Base-by-base conservation (phyloP, 768 basidiomycete species). In the Phylloporus sp. region DNA sequence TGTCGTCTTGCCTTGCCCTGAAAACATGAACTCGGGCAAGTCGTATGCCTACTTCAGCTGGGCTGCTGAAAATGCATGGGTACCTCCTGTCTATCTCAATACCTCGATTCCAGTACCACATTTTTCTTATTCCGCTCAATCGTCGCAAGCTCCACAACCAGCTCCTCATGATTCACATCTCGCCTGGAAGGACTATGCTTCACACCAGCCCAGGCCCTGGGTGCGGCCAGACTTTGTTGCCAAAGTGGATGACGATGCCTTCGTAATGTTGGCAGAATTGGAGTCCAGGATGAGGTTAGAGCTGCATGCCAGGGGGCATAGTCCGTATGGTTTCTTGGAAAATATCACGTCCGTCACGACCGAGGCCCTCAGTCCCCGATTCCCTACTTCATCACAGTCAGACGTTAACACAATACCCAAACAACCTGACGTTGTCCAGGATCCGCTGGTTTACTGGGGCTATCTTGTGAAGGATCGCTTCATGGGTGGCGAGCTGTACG, bases 1-100 rank as follows among this genome's bases (percentile, higher is more conserved):
- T 48, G 71, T 92, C 52, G 75, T 94, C 38, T 75, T 96, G 35
- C 87, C 90, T 22, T 81, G 84, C 35, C 60, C 78, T 9, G 95
- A 98, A 70, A 96, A 97, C 66, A 97, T 98, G 95, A 97, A 98
- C 67, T 71, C 78, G 38, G 95, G 95, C 46, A 98, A 98, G 68
- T 88, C 89, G 5, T 76, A 95, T 61, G 80, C 85, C 2, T 98
- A 84, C 70, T 97, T 93, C 72, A 79, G 81, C 13, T 98, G 95
- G 95, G 90, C 94, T 5, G 80, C 89, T 29, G 78, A 83, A 59
- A 83, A 89, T 56, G 92, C 92, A 9, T 92, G 89, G 79, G 91
- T 97, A 0, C 92, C 92, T 33, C 84, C 88, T 17, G 72, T 86
- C 31, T 84, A 84, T 60, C 64, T 67, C 55, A 69, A 76, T 53